Evolutionary conservation across 164 flowering plant genomes (phyloP), one percentile per base, ranked within the genome.

Genomic region (Macadamia integrifolia): DNA sequence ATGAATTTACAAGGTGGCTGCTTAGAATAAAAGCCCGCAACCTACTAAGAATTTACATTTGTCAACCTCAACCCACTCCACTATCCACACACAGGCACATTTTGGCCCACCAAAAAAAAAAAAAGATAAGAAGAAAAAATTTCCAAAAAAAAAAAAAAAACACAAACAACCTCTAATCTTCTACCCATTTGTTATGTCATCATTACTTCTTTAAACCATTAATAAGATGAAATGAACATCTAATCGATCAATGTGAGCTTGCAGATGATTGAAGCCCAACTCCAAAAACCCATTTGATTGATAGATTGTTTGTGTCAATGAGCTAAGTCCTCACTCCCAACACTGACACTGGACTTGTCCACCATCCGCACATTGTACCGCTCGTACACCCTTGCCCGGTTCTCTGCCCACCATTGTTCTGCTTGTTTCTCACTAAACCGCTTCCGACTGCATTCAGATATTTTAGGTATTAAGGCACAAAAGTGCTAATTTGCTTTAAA

Each of bases 351-450:
- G 12, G 93, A 84, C 74, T 90, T 93, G 78, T 93, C 97, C 46
- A 81, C 77, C 83, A 81, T 80, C 13, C 90, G 92, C 46, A 93
- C 95, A 61, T 90, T 87, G 82, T 94, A 90, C 66, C 81, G 87
- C 71, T 92, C 88, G 57, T 92, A 86, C 31, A 94, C 93, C 78
- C 98, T 85, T 61, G 84, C 87, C 30, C 93, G 77, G 73, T 94
- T 94, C 78, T 88, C 99, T 32, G 92, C 88, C 99, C 99, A 94
- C 98, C 98, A 94, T 42, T 82, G 88, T 75, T 89, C 98, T 72
- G 99, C 99, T 80, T 94, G 93, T 66, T 90, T 92, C 81, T 92
- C 98, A 66, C 88, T 92, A 69, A 94, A 94, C 44, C 97, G 84
- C 80, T 88, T 89, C 61, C 97, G 99, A 61, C 99, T 94, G 92